phyloP scores from a whole-genome alignment of 768 basidiomycete species.

The Cystofilobasidium capitatum region DNA sequence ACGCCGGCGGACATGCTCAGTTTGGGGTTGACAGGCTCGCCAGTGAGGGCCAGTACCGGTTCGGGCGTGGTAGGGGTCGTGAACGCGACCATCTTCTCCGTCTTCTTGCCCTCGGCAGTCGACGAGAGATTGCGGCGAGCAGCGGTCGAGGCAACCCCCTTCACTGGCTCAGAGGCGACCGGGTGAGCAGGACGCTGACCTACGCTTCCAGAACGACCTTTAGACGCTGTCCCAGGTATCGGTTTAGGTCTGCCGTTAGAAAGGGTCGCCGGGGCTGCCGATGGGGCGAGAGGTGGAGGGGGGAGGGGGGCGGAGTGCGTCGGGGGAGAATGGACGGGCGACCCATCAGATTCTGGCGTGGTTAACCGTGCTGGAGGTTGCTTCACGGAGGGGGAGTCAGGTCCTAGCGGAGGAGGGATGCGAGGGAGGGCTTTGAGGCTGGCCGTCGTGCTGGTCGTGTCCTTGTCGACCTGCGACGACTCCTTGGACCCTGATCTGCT shows the following conservation, averaged over 20 bases:
- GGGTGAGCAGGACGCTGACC: too few species aligned
- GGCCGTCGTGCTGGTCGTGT: not conserved
- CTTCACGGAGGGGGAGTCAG: not conserved
- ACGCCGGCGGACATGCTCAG: not conserved
- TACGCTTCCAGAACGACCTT: not conserved
- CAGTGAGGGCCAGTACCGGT: not conserved
- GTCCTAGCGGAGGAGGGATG: slow-evolving; percentile 3
- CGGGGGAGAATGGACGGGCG: not conserved
- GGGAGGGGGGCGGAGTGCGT: not conserved
- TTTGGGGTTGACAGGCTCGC: not conserved
- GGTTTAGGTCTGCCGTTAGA: not conserved
- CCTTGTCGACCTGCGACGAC: too few species aligned
- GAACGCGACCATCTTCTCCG: slow-evolving; percentile 72
- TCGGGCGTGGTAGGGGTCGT: slow-evolving; percentile 49
- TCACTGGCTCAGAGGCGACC: not conserved
- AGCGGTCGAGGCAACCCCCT: not conserved
- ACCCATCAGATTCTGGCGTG: not conserved
- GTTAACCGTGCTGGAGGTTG: not conserved
- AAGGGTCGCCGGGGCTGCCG: not conserved
- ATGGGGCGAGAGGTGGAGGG: not conserved
- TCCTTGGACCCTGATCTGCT: not conserved
- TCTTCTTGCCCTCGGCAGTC: not conserved
- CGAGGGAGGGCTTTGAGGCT: not conserved
- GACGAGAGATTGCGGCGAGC: not conserved
- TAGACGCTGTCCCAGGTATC: not conserved